Conservation (phyloP, 768 basidiomycete genomes). For the Krasilnikovozyma curviuscula region DNA sequence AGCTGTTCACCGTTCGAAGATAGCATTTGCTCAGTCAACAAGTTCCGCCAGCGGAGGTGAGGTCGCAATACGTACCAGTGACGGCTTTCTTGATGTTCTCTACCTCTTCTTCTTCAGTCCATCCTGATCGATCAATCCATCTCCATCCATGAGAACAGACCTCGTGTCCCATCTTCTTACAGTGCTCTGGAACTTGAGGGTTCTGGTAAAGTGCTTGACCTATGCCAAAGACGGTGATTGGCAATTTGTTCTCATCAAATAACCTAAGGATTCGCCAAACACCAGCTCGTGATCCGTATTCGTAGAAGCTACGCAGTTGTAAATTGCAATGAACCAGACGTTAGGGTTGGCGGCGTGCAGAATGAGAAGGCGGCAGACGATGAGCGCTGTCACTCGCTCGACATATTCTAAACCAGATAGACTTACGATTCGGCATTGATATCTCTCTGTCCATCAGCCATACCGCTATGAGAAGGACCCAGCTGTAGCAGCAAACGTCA, state of each 20-base stretch:
- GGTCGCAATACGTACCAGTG: too few species aligned
- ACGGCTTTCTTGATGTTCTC: slow-evolving; percentile 16
- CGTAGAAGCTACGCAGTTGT: slow-evolving; percentile 18
- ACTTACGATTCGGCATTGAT: slow-evolving; percentile 21
- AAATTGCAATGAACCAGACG: too few species aligned
- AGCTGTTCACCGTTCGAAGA: too few species aligned
- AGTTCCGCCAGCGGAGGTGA: too few species aligned
- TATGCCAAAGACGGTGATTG: slow-evolving; percentile 15
- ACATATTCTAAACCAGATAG: too few species aligned
- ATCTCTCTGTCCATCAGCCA: slow-evolving; percentile 14
- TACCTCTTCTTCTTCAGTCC: slow-evolving; percentile 17
- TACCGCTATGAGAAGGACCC: slow-evolving; percentile 7
- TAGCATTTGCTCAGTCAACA: too few species aligned
- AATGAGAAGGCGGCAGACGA: too few species aligned
- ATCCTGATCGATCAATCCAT: slow-evolving; percentile 16
- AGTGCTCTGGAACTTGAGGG: slow-evolving; percentile 11
- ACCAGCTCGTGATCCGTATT: slow-evolving; percentile 20
- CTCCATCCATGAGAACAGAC: slow-evolving; percentile 20
- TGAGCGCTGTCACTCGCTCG: too few species aligned
- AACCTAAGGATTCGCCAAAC: slow-evolving; percentile 19
- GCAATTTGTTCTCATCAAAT: slow-evolving; percentile 17
- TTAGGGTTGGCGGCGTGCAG: too few species aligned
- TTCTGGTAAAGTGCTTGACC: slow-evolving; percentile 15
- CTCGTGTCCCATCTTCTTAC: slow-evolving; percentile 16
- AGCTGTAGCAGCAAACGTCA: too few species aligned